These are phyloP conservation scores for Sugiyamaella japonica DNA, from an alignment of 1,139 yeast genomes.

Conservation along the genomic window DNA sequence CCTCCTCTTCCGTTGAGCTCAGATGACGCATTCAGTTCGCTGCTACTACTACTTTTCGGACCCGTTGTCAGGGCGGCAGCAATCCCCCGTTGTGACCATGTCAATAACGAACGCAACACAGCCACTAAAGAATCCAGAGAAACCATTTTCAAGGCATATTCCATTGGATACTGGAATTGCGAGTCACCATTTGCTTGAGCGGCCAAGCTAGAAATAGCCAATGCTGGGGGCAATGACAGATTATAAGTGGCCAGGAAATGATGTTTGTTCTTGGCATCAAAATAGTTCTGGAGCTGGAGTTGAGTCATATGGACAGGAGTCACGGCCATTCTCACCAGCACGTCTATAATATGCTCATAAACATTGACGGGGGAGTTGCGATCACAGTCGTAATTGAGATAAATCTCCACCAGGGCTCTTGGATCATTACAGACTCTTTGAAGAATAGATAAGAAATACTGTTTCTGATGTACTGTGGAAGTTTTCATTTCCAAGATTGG, in stretches of 20 bases:
- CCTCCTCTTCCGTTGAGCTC: conserved; percentile 1
- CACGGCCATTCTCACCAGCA: conserved; percentile 70
- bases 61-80: conserved; percentile 34
- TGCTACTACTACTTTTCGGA: conserved; percentile 6
- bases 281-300: conserved; percentile 64
- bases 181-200: conserved; percentile 57
- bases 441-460: conserved; percentile 75
- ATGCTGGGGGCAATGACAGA: conserved; percentile 66
- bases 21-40: conserved; percentile 8
- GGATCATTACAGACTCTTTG: conserved; percentile 86
- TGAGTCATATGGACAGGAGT: conserved; percentile 71
- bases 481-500: conserved; percentile 92
- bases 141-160: conserved; percentile 79
- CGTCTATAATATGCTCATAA: conserved; percentile 78
- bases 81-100: conserved; percentile 85
- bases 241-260: conserved; percentile 73
- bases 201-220: conserved; percentile 61
- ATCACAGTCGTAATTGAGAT: conserved; percentile 94
- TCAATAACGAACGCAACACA: conserved; percentile 72
- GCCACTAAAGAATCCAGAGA: conserved; percentile 81
- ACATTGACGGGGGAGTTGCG: conserved; percentile 71
- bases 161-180: conserved; percentile 46
- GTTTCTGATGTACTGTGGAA: conserved; percentile 88
- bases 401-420: conserved; percentile 85
- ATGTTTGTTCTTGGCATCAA: conserved; percentile 57